phyloP scores from a whole-genome alignment of 2,329 filamentous ascomycete species.

The Cordyceps farinosa region DNA sequence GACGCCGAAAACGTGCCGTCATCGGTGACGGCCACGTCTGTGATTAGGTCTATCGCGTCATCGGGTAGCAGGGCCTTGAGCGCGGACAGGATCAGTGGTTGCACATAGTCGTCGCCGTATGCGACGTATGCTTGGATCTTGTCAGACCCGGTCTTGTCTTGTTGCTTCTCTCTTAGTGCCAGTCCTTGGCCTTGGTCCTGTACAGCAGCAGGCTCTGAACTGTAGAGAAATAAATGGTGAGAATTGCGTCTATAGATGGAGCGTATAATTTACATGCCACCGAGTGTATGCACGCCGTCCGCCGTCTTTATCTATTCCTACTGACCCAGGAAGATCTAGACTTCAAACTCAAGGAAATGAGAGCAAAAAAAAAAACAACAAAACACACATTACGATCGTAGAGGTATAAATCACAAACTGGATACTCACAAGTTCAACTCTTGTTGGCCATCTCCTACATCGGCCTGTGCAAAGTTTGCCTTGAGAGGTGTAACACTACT shows the following conservation, averaged over 20 bases:
- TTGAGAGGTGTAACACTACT: conserved; percentile 80
- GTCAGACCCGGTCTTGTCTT: conserved; percentile 19
- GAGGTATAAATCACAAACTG: background rate
- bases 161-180: conserved; percentile 23
- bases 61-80: conserved; percentile 59
- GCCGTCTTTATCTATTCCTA: conserved; percentile 17
- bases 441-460: conserved; percentile 57
- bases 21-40: conserved; percentile 32
- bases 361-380: background rate
- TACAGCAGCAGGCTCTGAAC: conserved; percentile 21
- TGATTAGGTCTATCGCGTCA: conserved; percentile 53
- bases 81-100: conserved; percentile 77
- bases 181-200: conserved; percentile 14
- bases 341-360: conserved; percentile 1
- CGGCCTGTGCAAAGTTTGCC: conserved; percentile 85
- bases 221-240: conserved; percentile 30
- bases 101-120: conserved; percentile 86
- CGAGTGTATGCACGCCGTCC: conserved; percentile 21
- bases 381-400: background rate
- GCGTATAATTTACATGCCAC: conserved; percentile 21
- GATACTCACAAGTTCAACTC: conserved; percentile 81
- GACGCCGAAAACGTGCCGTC: conserved; percentile 34
- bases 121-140: conserved; percentile 65
- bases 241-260: conserved; percentile 33
- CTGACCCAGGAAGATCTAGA: conserved; percentile 16